Evolutionary conservation across 768 basidiomycete species (phyloP).

Genomic region (Mycena belliarum): DNA sequence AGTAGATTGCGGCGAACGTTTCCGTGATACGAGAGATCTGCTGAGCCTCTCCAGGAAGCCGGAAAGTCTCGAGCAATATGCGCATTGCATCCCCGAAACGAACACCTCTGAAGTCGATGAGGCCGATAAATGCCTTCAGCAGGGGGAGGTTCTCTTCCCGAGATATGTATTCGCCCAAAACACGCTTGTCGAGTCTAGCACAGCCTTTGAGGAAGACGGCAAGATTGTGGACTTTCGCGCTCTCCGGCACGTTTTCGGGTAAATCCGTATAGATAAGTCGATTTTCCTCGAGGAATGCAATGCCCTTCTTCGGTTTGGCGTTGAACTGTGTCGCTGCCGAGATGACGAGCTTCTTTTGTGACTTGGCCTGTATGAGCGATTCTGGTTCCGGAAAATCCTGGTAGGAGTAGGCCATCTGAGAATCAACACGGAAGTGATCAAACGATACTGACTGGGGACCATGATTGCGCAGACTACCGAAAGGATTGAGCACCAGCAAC

Average conservation of each 20-base stretch:
- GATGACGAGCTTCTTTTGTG: conserved; percentile 83
- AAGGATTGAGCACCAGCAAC: conserved; percentile 7
- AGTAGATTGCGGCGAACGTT: conserved; percentile 90
- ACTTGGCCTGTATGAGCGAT: conserved; percentile 67
- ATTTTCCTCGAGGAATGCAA: conserved; percentile 91
- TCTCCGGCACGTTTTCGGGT: conserved; percentile 48
- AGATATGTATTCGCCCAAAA: conserved; percentile 92
- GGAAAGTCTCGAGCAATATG: conserved; percentile 89
- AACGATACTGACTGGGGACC: conserved; percentile 60
- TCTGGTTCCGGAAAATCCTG: conserved; percentile 61
- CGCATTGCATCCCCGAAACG: conserved; percentile 92
- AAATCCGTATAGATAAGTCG: conserved; percentile 79
- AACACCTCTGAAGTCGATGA: conserved; percentile 90
- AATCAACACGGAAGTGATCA: neutral
- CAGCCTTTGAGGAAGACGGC: conserved; percentile 86
- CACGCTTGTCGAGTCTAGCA: conserved; percentile 85
- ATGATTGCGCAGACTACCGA: conserved; percentile 46
- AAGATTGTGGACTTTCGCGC: conserved; percentile 57
- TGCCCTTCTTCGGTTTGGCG: conserved; percentile 85
- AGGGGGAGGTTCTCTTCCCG: conserved; percentile 84
- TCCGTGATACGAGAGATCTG: conserved; percentile 94
- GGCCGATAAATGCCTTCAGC: conserved; percentile 80
- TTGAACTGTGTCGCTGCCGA: conserved; percentile 89
- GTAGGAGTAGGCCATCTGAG: conserved; percentile 3
- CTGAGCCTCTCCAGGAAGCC: conserved; percentile 93